Evolutionary conservation across 768 basidiomycete genomes (phyloP).

Genomic region (Suillus subalutaceus): DNA sequence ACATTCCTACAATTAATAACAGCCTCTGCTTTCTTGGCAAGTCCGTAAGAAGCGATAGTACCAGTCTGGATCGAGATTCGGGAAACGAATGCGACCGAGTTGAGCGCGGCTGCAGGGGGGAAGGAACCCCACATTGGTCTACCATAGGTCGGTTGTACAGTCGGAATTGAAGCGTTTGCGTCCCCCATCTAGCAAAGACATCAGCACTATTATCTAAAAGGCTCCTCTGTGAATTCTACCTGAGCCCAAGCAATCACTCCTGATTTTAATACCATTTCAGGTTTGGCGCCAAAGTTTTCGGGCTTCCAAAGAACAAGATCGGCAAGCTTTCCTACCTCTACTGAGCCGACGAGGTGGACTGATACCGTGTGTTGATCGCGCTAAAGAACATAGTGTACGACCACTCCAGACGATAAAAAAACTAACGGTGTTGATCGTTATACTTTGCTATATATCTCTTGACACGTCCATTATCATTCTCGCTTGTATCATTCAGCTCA

Average conservation of each 20-base stretch:
- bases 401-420: background rate
- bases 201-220: background rate
- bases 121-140: slow-evolving; percentile 94
- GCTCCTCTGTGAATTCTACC: slow-evolving; percentile 43
- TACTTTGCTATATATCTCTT: slow-evolving; percentile 97
- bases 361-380: slow-evolving; percentile 93
- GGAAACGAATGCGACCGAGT: slow-evolving; percentile 88
- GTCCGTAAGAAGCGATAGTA: slow-evolving; percentile 62
- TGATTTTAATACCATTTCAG: slow-evolving; percentile 93
- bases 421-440: slow-evolving; percentile 95
- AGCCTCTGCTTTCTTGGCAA: slow-evolving; percentile 73
- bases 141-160: slow-evolving; percentile 85
- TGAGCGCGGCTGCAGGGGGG: slow-evolving; percentile 75
- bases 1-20: slow-evolving; percentile 78
- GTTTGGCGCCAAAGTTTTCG: slow-evolving; percentile 89
- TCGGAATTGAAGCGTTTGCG: slow-evolving; percentile 94
- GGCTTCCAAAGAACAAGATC: slow-evolving; percentile 97
- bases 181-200: slow-evolving; percentile 79
- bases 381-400: slow-evolving; percentile 40
- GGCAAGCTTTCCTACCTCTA: slow-evolving; percentile 81
- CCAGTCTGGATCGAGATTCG: slow-evolving; percentile 64
- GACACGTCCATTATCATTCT: slow-evolving; percentile 80
- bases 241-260: slow-evolving; percentile 92
- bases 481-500: slow-evolving; percentile 49
- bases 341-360: slow-evolving; percentile 83